A percentile compares a stretch with the other conserved stretches of the same genome.
phyloP scores from a whole-genome alignment of 306 rosid species.

The Prunus mira region DNA sequence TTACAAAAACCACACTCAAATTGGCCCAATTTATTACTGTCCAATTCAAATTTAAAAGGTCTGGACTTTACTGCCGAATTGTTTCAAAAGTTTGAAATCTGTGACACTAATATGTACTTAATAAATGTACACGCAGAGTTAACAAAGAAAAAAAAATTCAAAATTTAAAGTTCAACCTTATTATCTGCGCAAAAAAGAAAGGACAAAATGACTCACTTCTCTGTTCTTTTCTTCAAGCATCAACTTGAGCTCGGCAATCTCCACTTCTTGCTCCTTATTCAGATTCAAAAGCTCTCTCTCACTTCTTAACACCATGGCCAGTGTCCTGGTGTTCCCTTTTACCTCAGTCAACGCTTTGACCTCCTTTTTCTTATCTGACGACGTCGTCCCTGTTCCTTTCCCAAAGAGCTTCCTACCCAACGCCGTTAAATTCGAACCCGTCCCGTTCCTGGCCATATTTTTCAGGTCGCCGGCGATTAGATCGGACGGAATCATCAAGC shows the following conservation, averaged over 20 bases:
- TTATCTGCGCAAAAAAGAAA: background rate
- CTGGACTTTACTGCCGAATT: background rate
- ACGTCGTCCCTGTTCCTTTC: conserved; percentile 31
- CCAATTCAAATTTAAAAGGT: background rate
- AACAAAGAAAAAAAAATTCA: background rate
- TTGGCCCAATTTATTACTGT: too few species aligned
- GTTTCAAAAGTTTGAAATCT: background rate
- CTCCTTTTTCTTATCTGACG: conserved; percentile 43
- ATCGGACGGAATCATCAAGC: conserved; percentile 63
- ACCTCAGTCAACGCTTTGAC: conserved; percentile 93
- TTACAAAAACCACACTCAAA: background rate
- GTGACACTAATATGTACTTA: background rate
- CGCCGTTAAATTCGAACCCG: conserved; percentile 50
- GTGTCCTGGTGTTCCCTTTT: conserved; percentile 78
- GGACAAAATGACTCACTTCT: conserved; percentile 47
- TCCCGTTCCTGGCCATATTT: conserved; percentile 55
- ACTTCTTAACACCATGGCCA: conserved; percentile 89
- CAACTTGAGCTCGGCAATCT: conserved; percentile 54
- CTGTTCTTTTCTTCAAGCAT: conserved; percentile 60
- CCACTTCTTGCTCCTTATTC: conserved; percentile 65
- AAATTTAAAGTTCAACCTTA: background rate
- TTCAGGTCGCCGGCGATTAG: conserved; percentile 61
- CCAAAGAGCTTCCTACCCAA: conserved; percentile 82
- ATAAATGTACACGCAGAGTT: too few species aligned
- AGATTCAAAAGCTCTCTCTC: conserved; percentile 81